These are phyloP conservation scores for Asterophora parasitica DNA, from an alignment of 768 basidiomycete genomes.

Conservation along the genomic window DNA sequence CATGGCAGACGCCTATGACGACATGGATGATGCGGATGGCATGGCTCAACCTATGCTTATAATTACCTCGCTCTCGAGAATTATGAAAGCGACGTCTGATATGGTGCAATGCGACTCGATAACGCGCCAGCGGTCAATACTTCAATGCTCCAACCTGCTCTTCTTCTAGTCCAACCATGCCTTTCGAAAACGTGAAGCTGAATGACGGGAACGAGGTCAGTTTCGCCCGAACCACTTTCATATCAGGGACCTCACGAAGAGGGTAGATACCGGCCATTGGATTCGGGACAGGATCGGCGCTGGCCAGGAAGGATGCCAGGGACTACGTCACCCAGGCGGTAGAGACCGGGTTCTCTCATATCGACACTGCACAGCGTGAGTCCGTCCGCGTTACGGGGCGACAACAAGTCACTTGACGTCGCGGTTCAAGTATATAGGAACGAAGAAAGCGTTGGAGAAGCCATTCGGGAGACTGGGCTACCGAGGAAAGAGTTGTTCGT, in stretches of 20 bases:
- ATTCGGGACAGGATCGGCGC: conserved; percentile 14
- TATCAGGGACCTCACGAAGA: not conserved
- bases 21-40: too few relatives aligned
- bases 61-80: too few relatives aligned
- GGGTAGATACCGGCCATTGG: conserved; percentile 15
- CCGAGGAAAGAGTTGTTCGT: conserved; percentile 42
- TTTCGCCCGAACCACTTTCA: not conserved
- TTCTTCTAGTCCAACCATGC: conserved; percentile 2
- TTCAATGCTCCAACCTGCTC: too few relatives aligned
- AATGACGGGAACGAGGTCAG: conserved; percentile 16
- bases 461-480: conserved; percentile 44
- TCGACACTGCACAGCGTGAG: conserved; percentile 23
- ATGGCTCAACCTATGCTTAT: too few relatives aligned
- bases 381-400: conserved; percentile 18
- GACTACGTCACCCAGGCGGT: conserved; percentile 13
- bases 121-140: too few relatives aligned
- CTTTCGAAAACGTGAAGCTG: conserved; percentile 7
- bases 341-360: conserved; percentile 16
- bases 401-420: conserved; percentile 8
- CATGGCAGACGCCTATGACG: too few relatives aligned
- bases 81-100: too few relatives aligned
- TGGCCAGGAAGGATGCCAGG: conserved; percentile 6
- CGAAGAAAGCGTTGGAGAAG: conserved; percentile 34
- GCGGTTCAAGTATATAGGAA: conserved; percentile 31
- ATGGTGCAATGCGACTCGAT: too few relatives aligned